phyloP scores from a whole-genome alignment of 495 filamentous ascomycete genomes.

The Neurospora sublineolata region DNA sequence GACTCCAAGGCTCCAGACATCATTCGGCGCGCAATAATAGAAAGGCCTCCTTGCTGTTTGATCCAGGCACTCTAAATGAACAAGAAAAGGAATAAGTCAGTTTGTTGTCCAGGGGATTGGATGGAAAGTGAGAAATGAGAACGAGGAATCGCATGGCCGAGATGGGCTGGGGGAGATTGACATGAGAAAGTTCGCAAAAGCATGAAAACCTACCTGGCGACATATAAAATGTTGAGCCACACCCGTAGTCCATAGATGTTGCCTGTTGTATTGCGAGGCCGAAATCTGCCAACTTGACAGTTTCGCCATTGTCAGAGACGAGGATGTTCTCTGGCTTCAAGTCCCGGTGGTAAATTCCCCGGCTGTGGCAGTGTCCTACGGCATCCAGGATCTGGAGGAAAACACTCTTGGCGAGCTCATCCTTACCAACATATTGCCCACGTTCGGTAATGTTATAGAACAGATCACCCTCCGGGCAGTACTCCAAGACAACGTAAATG shows the following conservation, averaged over 20 bases:
- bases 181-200: conserved; percentile 3
- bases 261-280: conserved; percentile 75
- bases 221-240: conserved; percentile 99
- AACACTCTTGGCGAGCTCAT: conserved; percentile 70
- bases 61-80: conserved; percentile 78
- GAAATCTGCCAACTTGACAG: conserved; percentile 94
- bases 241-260: conserved; percentile 87
- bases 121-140: conserved; percentile 3
- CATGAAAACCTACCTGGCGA: conserved; percentile 66
- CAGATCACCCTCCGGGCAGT: conserved; percentile 91
- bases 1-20: conserved; percentile 95
- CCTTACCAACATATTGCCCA: conserved; percentile 86
- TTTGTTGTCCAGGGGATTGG: conserved; percentile 6
- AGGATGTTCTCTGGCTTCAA: conserved; percentile 98
- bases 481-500: conserved; percentile 95
- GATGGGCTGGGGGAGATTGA: not conserved
- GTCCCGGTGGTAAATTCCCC: conserved; percentile 95
- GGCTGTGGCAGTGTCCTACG: conserved; percentile 84
- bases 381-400: conserved; percentile 97
- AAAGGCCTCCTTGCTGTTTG: conserved; percentile 65
- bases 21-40: conserved; percentile 89
- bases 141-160: not conserved
- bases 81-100: conserved; percentile 18
- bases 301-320: conserved; percentile 75
- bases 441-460: conserved; percentile 96